Conservation (phyloP, 139 green algal species). For the Coccomyxa sp. region DNA sequence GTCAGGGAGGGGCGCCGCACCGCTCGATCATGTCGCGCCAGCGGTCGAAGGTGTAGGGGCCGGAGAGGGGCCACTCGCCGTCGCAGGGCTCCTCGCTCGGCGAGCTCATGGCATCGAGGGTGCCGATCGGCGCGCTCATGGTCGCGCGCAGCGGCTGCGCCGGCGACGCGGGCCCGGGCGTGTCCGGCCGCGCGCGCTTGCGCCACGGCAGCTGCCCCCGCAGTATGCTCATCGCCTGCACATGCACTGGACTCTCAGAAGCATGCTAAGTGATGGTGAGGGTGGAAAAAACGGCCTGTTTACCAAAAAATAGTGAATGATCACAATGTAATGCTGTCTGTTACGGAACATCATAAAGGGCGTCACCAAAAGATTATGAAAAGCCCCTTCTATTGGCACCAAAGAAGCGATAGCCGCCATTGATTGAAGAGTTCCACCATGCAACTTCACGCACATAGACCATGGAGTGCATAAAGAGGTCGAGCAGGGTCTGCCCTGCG, state of each 20-base stretch:
- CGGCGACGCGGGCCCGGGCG: not conserved
- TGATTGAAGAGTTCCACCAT: too few relatives aligned
- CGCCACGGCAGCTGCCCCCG: not conserved
- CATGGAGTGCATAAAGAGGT: too few relatives aligned
- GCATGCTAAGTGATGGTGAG: not conserved
- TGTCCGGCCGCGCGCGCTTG: not conserved
- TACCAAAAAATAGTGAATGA: too few relatives aligned
- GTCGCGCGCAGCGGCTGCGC: not conserved
- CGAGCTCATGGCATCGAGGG: not conserved
- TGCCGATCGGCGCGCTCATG: not conserved
- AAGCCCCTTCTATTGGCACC: too few relatives aligned
- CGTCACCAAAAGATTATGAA: too few relatives aligned
- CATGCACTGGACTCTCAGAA: too few relatives aligned
- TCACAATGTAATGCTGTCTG: too few relatives aligned
- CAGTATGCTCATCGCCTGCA: constrained; percentile 2
- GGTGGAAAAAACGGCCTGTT: too few relatives aligned
- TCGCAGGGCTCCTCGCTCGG: not conserved
- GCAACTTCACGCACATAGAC: too few relatives aligned
- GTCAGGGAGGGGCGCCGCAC: not conserved
- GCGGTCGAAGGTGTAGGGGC: constrained; percentile 17
- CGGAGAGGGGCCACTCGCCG: constrained; percentile 10
- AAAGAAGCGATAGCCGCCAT: too few relatives aligned
- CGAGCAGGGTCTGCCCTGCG: too few relatives aligned
- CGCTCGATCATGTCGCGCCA: constrained; percentile 17
- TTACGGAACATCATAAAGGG: too few relatives aligned